These are phyloP conservation scores for Venturia oleaginea DNA, from an alignment of 2,329 filamentous ascomycete genomes.

Conservation along the genomic window DNA sequence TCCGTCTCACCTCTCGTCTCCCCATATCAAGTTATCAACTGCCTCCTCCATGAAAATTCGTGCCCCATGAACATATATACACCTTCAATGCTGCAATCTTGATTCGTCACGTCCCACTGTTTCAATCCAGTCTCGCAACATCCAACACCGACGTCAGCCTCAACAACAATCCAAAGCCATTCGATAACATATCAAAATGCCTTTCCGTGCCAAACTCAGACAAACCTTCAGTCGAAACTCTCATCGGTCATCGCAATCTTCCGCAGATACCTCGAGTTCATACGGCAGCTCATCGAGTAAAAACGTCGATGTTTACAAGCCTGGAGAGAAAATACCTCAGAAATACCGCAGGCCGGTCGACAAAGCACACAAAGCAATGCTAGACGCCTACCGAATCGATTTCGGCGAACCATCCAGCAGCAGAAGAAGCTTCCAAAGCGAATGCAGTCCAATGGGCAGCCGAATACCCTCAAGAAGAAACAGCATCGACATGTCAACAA, in stretches of 20 bases:
- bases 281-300: background rate
- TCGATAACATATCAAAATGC: conserved; percentile 24
- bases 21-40: background rate
- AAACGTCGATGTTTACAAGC: conserved; percentile 37
- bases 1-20: background rate
- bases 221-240: conserved; percentile 30
- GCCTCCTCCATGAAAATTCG: background rate
- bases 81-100: background rate
- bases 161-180: background rate
- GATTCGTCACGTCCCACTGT: background rate
- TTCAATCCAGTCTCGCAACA: background rate
- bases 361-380: conserved; percentile 41
- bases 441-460: conserved; percentile 42
- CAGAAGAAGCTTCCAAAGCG: conserved; percentile 35
- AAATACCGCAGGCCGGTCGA: conserved; percentile 42
- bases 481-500: conserved; percentile 22
- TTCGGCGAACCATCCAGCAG: conserved; percentile 19
- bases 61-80: background rate
- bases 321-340: conserved; percentile 42
- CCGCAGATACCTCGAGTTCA: conserved; percentile 19
- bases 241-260: conserved; percentile 19
- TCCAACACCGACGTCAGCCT: background rate
- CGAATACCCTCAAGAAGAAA: conserved; percentile 28
- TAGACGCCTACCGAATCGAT: conserved; percentile 36
- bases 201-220: conserved; percentile 38